Base-by-base conservation (phyloP, 495 filamentous ascomycete species). In the Terfezia claveryi region DNA sequence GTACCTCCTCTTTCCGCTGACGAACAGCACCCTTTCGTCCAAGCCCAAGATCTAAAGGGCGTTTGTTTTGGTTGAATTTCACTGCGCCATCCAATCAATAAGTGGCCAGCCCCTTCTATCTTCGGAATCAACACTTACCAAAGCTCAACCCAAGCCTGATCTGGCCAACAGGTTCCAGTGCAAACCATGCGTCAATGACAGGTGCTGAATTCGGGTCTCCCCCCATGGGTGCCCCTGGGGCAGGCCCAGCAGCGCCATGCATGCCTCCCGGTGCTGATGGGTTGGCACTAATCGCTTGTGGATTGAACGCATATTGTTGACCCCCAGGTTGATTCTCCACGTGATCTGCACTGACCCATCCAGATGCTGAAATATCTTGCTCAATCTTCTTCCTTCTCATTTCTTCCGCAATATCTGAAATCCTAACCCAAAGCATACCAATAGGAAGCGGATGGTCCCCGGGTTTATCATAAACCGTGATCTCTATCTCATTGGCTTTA, bases 341-440 rank as follows among this genome's bases (percentile, higher is more conserved):
- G 58, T 85, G 82, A 63, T 95, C 89, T 38, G 91, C 91, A 53
- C 92, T 94, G 54, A 94, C 91, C 91, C 91, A 99, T 49, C 89
- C 91, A 46, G 82, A 81, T 54, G 76, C 77, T 61, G 86, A 88
- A 56, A 94, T 80, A 62, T 99, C 91, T 4, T 85, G 80, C 67
- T 96, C 92, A 58, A 99, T 87, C 71, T 83, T 95, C 74, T 95
- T 96, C 52, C 87, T 82, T 59, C 91, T 83, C 75, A 96, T 88
- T 68, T 96, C 91, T 62, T 99, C 91, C 27, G 82, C 86, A 58
- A 99, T 93, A 67, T 99, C 91, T 38, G 92, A 89, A 63, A 99
- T 89, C 46, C 91, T 76, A 57, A 99, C 76, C 91, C 91, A 99
- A 7, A 95, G 73, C 76, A 99, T 80, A 55, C 83, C 91, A 59